A percentile compares a stretch with the other conserved stretches of the same genome.
Evolutionary conservation across 371 early-diverging fungal species (phyloP).

Genomic region (Fennellomyces sp.): DNA sequence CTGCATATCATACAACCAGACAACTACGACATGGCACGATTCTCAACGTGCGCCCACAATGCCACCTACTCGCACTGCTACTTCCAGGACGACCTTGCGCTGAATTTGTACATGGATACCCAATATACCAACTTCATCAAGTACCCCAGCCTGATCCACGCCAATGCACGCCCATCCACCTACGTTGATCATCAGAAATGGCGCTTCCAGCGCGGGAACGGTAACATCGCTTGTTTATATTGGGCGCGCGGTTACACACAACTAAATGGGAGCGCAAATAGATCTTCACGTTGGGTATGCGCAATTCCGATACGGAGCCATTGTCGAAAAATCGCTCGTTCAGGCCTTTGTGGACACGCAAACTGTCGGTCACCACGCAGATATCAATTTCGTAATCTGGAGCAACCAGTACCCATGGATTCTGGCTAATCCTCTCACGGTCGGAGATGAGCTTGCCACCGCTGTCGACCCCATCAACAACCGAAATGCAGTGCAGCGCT

Average conservation of each 20-base stretch:
- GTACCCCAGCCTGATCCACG: conserved; percentile 53
- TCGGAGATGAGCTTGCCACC: conserved; percentile 12
- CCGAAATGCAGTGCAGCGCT: background rate
- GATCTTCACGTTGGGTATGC: conserved; percentile 63
- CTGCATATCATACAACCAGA: conserved; percentile 40
- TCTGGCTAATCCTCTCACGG: conserved; percentile 54
- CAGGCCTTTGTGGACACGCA: conserved; percentile 36
- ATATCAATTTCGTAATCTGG: conserved; percentile 63
- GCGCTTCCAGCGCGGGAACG: conserved; percentile 53
- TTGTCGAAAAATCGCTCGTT: conserved; percentile 48
- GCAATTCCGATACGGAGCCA: conserved; percentile 65
- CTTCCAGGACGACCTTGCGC: conserved; percentile 66
- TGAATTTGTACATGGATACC: conserved; percentile 63
- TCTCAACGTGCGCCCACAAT: conserved; percentile 39
- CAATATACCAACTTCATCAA: conserved; percentile 60
- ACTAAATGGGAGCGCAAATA: background rate
- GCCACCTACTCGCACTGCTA: conserved; percentile 59
- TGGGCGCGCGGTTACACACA: no score
- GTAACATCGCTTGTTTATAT: background rate
- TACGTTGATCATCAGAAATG: conserved; percentile 60
- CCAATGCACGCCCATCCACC: conserved; percentile 52
- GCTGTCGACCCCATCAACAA: background rate
- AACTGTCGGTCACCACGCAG: conserved; percentile 39
- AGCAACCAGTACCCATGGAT: conserved; percentile 64
- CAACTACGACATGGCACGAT: conserved; percentile 8